A percentile compares a stretch with the other conserved stretches of the same genome.
These are phyloP conservation scores for Dovyalis caffra DNA, from an alignment of 345 rosid species.

Conservation along the genomic window DNA sequence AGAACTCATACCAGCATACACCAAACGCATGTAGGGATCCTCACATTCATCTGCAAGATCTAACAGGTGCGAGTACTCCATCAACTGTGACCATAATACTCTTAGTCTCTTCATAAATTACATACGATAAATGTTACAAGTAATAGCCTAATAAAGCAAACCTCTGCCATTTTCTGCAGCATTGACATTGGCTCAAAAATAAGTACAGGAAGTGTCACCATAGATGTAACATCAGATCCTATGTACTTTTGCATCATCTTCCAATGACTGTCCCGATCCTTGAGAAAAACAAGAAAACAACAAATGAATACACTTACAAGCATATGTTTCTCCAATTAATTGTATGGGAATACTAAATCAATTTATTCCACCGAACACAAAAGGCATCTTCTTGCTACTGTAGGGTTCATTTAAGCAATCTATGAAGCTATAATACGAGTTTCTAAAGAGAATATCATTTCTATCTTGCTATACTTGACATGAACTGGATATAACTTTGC, in stretches of 20 bases:
- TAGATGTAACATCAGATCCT: slow-evolving; percentile 83
- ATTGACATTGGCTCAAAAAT: slow-evolving; percentile 94
- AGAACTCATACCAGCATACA: slow-evolving; percentile 63
- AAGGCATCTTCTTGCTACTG: not conserved
- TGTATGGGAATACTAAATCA: not conserved
- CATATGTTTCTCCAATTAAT: not conserved
- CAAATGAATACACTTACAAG: not conserved
- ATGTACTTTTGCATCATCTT: slow-evolving; percentile 92
- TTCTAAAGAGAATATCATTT: not conserved
- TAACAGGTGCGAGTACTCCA: slow-evolving; percentile 83
- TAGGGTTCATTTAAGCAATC: not conserved
- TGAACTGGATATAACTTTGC: too few relatives aligned
- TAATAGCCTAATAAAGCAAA: slow-evolving; percentile 25
- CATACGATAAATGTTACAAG: not conserved
- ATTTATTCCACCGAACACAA: not conserved
- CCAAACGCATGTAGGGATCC: slow-evolving; percentile 87
- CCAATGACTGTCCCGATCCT: slow-evolving; percentile 93
- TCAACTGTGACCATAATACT: slow-evolving; percentile 45
- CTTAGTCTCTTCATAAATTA: not conserved
- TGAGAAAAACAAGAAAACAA: slow-evolving; percentile 10
- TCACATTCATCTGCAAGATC: slow-evolving; percentile 87
- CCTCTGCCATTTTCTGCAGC: slow-evolving; percentile 98
- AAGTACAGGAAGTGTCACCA: slow-evolving; percentile 94
- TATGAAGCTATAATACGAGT: not conserved
- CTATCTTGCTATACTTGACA: not conserved